Conservation (phyloP, 2,329 filamentous ascomycete genomes). For the Botrytis fragariae region DNA sequence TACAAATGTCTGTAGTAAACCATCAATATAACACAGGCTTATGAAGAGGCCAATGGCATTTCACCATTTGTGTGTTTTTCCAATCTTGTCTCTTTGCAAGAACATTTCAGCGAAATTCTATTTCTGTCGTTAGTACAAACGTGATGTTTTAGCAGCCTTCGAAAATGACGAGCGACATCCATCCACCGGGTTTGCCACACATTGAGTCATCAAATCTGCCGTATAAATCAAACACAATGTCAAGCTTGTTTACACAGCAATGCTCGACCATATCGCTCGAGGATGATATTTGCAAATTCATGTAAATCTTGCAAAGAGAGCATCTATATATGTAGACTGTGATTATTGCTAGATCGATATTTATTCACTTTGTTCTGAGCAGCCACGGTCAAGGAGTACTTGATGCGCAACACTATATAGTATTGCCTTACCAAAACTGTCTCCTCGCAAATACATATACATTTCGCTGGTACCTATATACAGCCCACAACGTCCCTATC, state of each 20-base stretch:
- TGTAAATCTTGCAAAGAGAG: not conserved
- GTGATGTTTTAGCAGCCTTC: not conserved
- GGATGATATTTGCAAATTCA: not conserved
- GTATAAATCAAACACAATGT: not conserved
- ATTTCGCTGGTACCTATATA: not conserved
- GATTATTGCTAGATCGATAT: not conserved
- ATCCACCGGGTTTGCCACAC: not conserved
- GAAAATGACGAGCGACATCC: not conserved
- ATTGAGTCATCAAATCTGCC: not conserved
- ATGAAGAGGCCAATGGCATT: not conserved
- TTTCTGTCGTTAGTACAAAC: not conserved
- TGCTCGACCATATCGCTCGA: not conserved
- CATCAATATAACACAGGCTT: not conserved
- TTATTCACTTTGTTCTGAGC: not conserved
- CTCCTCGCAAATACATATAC: not conserved
- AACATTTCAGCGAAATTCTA: not conserved
- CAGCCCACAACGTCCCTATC: not conserved
- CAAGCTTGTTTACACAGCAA: not conserved
- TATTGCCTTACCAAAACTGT: not conserved
- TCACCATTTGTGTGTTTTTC: not conserved
- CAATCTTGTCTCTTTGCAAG: not conserved
- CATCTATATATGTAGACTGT: not conserved
- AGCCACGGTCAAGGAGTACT: not conserved
- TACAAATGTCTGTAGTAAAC: not conserved
- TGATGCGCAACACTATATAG: not conserved